Conservation (phyloP, 176 grass and related monocot genomes). For the Phyllostachys edulis region DNA sequence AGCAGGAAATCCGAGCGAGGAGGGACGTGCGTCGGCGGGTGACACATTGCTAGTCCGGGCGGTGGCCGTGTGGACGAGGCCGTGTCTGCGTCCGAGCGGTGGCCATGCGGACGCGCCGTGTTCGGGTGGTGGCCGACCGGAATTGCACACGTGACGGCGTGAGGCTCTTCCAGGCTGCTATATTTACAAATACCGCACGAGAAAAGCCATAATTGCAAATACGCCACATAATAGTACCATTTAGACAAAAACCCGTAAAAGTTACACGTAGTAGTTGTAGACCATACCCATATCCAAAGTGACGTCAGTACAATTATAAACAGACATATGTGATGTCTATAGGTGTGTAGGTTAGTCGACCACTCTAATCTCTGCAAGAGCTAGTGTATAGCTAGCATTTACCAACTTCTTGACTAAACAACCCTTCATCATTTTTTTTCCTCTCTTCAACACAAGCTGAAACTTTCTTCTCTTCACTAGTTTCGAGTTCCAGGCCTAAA, state of each 20-base stretch:
- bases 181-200: no score
- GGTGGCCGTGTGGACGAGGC: no score
- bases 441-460: not conserved
- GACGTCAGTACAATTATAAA: not conserved
- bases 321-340: not conserved
- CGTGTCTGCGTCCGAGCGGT: no score
- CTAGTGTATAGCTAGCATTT: not conserved
- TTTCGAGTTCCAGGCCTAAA: not conserved
- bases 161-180: no score
- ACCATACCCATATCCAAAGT: not conserved
- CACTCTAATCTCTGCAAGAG: not conserved
- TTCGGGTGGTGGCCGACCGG: no score
- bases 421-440: not conserved
- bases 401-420: slow-evolving; percentile 1
- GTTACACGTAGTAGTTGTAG: not conserved
- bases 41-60: no score
- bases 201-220: no score
- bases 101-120: no score
- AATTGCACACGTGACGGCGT: no score
- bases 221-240: no score
- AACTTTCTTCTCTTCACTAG: not conserved
- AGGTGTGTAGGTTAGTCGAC: not conserved
- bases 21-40: no score
- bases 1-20: no score
- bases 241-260: not conserved